Base-by-base conservation (phyloP, 2,329 filamentous ascomycete genomes). In the Penicillium hesseltinei region DNA sequence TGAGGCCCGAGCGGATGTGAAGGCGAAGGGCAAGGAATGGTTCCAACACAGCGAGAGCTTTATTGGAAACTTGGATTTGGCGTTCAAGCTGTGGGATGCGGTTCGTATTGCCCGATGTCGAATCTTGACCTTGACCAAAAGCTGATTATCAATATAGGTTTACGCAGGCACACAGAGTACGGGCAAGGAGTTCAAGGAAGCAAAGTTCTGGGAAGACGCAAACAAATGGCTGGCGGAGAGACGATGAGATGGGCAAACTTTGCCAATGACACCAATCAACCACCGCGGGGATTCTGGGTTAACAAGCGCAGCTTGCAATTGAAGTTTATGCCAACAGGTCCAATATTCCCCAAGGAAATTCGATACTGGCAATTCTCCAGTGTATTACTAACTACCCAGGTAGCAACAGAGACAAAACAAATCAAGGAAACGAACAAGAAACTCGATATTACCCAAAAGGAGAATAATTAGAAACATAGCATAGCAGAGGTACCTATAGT, bases 41-140 rank as follows among this genome's bases (percentile, higher is more conserved):
- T 85, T 88, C 71, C 82, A 82, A 49, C 82, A 86, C 68, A 84
- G 81, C 45, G 73, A 81, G 23, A 81, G 86, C 69, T 82, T 87
- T 61, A 73, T 77, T 21, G 80, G 74, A 17, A 86, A 88, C 69
- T 73, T 88, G 51, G 75, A 83, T 51, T 80, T 78, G 58, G 85
- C 84, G 3, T 88, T 86, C 71, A 80, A 80, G 57, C 72, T 88
- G 29, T 89, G 85, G 85, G 85, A 86, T 77, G 84, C 85, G 56
- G 83, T 86, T 75, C 74, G 82, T 80, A 15, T 27, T 43, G 25
- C 42, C 17, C 6, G 48, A 15, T 23, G 4, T 29, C 25, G 19
- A 31, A 40, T 29, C 11, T 21, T 31, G 36, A 51, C 15, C 38
- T n/a, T 29, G 36, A 51, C 19, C 38, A 3, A n/a, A 39, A 40